These are phyloP conservation scores for Vinca major DNA, from an alignment of 305 asterid genomes.

Conservation along the genomic window DNA sequence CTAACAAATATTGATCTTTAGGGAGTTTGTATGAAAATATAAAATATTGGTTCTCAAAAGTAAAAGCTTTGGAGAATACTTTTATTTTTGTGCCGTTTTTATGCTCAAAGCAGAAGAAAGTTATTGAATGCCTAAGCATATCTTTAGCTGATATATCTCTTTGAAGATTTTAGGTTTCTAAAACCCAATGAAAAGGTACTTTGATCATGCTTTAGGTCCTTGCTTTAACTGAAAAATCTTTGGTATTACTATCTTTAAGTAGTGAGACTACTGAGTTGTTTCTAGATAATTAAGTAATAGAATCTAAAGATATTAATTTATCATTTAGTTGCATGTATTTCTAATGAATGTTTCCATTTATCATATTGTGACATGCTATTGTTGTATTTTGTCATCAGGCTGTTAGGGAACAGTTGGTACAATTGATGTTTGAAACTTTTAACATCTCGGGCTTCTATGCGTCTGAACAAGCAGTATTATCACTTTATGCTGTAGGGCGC, in stretches of 20 bases:
- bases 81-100: background rate
- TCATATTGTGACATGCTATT: slow-evolving; percentile 3
- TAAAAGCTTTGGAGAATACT: background rate
- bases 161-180: slow-evolving; percentile 5
- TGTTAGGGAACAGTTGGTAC: slow-evolving; percentile 82
- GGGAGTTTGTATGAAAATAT: background rate
- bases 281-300: background rate
- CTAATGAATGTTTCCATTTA: background rate
- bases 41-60: background rate
- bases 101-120: background rate
- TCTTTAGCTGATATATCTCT: background rate
- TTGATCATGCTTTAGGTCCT: background rate
- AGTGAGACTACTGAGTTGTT: background rate
- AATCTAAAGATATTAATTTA: background rate
- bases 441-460: slow-evolving; percentile 89
- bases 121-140: background rate
- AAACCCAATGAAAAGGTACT: background rate
- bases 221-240: background rate
- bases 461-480: slow-evolving; percentile 93
- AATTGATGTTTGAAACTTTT: slow-evolving; percentile 91
- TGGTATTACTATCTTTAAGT: no score
- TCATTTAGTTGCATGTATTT: background rate
- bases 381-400: no score
- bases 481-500: slow-evolving; percentile 97
- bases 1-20: background rate